A percentile compares a stretch with the other conserved stretches of the same genome.
Evolutionary conservation across 129 eudicot genomes (phyloP).

Genomic region (Escallonia rubra): DNA sequence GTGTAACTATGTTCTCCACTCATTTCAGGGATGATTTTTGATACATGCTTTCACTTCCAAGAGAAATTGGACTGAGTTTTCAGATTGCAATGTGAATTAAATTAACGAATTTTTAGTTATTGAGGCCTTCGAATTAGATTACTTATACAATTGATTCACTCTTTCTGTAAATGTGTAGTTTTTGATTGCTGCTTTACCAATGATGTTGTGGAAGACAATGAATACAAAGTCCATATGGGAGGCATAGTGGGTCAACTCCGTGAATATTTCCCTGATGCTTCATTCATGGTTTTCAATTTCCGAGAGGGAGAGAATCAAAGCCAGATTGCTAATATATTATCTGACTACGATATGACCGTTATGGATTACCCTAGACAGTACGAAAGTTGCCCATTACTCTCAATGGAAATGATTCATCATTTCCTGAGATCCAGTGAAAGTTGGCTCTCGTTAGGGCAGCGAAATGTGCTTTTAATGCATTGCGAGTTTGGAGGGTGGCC

Average conservation of each 20-base stretch:
- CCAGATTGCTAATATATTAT: conserved; percentile 41
- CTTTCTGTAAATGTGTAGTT: conserved; percentile 37
- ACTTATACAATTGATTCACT: conserved; percentile 1
- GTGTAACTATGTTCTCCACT: neutral
- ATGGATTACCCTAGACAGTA: conserved; percentile 69
- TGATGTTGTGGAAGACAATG: conserved; percentile 49
- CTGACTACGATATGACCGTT: conserved; percentile 61
- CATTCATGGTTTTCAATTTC: conserved; percentile 62
- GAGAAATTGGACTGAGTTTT: neutral
- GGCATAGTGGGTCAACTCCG: conserved; percentile 53
- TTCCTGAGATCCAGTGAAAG: conserved; percentile 67
- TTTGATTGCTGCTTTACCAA: conserved; percentile 85
- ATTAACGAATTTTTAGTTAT: neutral
- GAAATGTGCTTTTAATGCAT: conserved; percentile 74
- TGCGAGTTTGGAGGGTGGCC: conserved; percentile 84
- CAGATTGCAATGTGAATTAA: neutral
- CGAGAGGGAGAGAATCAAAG: conserved; percentile 55
- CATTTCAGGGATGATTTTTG: neutral
- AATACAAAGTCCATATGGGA: conserved; percentile 50
- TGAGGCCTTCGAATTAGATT: neutral
- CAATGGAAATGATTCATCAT: conserved; percentile 74
- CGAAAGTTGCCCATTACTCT: conserved; percentile 58
- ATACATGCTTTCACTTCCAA: neutral
- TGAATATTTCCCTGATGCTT: conserved; percentile 60
- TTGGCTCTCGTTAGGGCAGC: conserved; percentile 75